Evolutionary conservation across 495 filamentous ascomycete genomes (phyloP).

Genomic region (Letharia columbiana): DNA sequence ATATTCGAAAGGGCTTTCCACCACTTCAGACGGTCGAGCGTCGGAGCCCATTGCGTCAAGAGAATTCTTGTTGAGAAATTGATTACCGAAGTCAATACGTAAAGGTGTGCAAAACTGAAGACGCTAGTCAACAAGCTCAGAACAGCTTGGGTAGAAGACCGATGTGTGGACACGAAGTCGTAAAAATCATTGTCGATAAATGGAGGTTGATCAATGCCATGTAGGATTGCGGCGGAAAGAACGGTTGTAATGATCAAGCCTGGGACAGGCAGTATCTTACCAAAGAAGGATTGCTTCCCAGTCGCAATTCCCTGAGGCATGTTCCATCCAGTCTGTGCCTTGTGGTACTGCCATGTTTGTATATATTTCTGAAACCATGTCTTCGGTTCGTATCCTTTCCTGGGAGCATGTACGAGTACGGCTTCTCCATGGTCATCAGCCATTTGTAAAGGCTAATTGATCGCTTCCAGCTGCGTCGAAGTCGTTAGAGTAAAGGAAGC

Average conservation of each 20-base stretch:
- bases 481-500: not conserved
- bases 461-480: not conserved
- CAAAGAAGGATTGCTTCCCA: constrained; percentile 5
- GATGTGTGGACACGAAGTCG: not conserved
- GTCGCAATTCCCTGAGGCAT: not conserved
- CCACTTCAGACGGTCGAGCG: not conserved
- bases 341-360: not conserved
- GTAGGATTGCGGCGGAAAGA: not conserved
- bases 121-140: not conserved
- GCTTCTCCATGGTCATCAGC: not conserved
- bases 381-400: not conserved
- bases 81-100: constrained; percentile 3
- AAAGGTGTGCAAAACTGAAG: not conserved
- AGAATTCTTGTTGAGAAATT: constrained; percentile 4
- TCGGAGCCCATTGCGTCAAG: not conserved
- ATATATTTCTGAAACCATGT: constrained; percentile 4
- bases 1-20: constrained; percentile 4
- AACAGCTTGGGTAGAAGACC: not conserved
- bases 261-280: not conserved
- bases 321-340: not conserved
- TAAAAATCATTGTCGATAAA: constrained; percentile 2
- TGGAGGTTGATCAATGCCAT: not conserved
- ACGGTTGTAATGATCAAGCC: constrained; percentile 1
- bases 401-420: not conserved
- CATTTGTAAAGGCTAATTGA: not conserved